Base-by-base conservation (phyloP, 768 basidiomycete species). In the Mycena belliarum region DNA sequence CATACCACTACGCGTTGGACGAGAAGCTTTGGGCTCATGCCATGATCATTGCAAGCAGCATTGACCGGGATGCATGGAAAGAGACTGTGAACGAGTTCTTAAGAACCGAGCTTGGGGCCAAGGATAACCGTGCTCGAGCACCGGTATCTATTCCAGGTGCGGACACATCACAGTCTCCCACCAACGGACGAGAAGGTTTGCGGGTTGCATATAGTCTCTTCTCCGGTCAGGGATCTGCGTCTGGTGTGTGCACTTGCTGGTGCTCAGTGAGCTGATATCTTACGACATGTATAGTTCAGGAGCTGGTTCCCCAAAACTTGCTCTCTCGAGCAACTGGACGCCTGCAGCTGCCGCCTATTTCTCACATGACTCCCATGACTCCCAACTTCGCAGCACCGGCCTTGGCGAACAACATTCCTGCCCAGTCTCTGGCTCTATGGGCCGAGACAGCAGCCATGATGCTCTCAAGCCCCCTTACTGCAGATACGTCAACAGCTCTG, bases 21-120 rank as follows among this genome's bases (percentile, higher is more conserved):
- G 84, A 94, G 71, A 89, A 84, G 66, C 72, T 98, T 40, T 99
- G 96, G 95, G 87, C 93, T 1, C 97, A 99, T 71, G 96, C 97
- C 2, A 85, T 98, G 83, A 72, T 98, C 53, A 94, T 99, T 61
- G 86, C 96, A 11, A 95, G 91, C 66, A 89, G 91, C 53, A 82
- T 97, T 49, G 96, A 96, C 70, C 92, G 91, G 64, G 95, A 97
- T 26, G 80, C 91, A 2, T 98, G 94, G 94, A 91, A 91, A 66
- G 93, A 94, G 59, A 90, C 89, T 14, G 90, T 93, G 0, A 83
- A 81, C 42, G 91, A 95, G 58, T 99, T 98, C 66, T 70, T 95
- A 33, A 83, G 82, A 32, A 78, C 82, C 16, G 96, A 97, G 68
- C 76, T 98, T 4, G 82, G 82, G 1, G 66, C 69, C 7, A 76